Evolutionary conservation across 2,329 filamentous ascomycete genomes (phyloP).

Genomic region (Cadophora malorum): DNA sequence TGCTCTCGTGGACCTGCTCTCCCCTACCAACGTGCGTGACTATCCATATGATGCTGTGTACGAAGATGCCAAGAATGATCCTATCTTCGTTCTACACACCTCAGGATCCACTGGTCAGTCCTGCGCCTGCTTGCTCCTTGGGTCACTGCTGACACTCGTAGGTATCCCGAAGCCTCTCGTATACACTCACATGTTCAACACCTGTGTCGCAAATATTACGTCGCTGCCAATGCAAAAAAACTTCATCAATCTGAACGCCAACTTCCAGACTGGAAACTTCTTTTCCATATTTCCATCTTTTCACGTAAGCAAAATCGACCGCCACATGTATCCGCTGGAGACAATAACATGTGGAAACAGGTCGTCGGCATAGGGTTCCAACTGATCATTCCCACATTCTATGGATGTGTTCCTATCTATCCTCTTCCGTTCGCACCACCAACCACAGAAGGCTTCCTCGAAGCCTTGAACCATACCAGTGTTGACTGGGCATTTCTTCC

Average conservation of each 20-base stretch:
- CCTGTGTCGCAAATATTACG: constrained; percentile 11
- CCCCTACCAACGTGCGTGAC: background rate
- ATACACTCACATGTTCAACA: constrained; percentile 17
- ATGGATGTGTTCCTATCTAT: constrained; percentile 11
- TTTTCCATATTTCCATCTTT: constrained; percentile 15
- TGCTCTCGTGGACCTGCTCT: background rate
- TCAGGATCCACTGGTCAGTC: constrained; percentile 15
- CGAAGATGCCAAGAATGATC: constrained; percentile 10
- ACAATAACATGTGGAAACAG: background rate
- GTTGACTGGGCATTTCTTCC: constrained; percentile 23
- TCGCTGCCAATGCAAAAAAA: constrained; percentile 8
- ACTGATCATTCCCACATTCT: constrained; percentile 17
- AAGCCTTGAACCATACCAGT: constrained; percentile 12
- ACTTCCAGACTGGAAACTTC: constrained; percentile 13
- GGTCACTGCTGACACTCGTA: background rate
- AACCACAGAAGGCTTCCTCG: constrained; percentile 5
- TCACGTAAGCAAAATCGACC: background rate
- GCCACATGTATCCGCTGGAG: no score
- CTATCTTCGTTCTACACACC: constrained; percentile 12
- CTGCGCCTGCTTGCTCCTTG: no score
- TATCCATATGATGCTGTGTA: constrained; percentile 7
- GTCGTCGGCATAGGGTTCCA: constrained; percentile 8
- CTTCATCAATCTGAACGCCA: constrained; percentile 10
- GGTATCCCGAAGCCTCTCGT: constrained; percentile 13
- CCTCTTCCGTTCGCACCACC: constrained; percentile 5